Conservation (phyloP, 2,329 filamentous ascomycete species). For the Coniochaeta hoffmannii region DNA sequence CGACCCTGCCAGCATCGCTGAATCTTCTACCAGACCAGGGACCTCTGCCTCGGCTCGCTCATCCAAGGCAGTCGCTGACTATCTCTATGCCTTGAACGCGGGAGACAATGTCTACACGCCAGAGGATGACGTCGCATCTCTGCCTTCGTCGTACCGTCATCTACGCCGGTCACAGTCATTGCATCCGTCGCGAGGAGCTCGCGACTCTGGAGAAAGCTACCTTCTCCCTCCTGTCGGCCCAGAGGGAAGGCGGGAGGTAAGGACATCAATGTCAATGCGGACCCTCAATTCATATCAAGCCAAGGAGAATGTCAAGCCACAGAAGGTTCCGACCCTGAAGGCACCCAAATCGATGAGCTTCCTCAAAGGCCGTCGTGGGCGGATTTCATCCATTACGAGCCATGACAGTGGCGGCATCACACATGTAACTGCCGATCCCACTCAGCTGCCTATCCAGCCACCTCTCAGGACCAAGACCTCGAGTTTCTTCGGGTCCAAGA, state of each 20-base stretch:
- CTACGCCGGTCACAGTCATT: constrained; percentile 50
- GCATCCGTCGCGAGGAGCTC: constrained; percentile 25
- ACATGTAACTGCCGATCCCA: background rate
- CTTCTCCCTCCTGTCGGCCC: background rate
- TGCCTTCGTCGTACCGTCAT: constrained; percentile 38
- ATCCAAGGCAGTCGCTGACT: constrained; percentile 19
- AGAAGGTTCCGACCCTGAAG: constrained; percentile 24
- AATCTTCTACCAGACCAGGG: background rate
- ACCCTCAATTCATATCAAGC: constrained; percentile 11
- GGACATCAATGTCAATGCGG: constrained; percentile 3
- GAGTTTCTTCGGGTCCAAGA: constrained; percentile 33
- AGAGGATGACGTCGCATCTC: constrained; percentile 40
- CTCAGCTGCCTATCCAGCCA: background rate
- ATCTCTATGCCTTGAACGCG: constrained; percentile 27
- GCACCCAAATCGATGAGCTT: constrained; percentile 51
- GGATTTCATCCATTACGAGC: constrained; percentile 24
- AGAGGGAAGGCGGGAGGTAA: background rate
- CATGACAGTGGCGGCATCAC: constrained; percentile 22
- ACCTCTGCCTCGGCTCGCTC: background rate
- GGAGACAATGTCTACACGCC: constrained; percentile 36
- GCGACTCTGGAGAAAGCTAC: background rate
- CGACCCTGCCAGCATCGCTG: background rate
- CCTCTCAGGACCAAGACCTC: constrained; percentile 33
- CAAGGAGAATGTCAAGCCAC: constrained; percentile 22
- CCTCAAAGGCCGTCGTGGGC: constrained; percentile 22